Percentiles rank a stretch among this genome's conserved stretches.
Evolutionary conservation across 192 early-diverging fungal species (phyloP).

Genomic region (Linnemannia zychae): DNA sequence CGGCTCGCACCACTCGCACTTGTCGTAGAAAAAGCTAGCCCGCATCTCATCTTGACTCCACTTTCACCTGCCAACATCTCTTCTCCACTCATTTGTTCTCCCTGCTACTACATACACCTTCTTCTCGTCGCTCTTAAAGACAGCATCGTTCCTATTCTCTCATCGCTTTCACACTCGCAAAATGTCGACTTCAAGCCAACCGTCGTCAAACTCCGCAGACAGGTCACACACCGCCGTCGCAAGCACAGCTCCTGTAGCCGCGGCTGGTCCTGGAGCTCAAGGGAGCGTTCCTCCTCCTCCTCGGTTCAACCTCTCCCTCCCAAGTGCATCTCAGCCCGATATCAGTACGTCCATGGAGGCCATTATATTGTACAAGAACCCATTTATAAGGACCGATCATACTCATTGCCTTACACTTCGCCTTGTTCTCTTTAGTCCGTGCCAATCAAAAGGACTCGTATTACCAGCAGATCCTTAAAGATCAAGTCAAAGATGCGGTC

Average conservation of each 20-base stretch:
- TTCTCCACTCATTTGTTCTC: neutral
- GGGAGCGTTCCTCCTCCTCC: conserved; percentile 20
- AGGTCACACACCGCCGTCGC: conserved; percentile 30
- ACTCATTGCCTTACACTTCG: neutral
- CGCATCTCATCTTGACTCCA: neutral
- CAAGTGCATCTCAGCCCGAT: conserved; percentile 83
- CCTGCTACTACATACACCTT: neutral
- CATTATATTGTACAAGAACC: neutral
- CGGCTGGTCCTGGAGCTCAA: conserved; percentile 2
- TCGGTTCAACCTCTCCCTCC: conserved; percentile 64
- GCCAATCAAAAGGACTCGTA: conserved; percentile 92
- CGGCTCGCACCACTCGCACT: neutral
- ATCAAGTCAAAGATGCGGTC: conserved; percentile 72
- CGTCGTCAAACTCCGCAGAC: conserved; percentile 54
- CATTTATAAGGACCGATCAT: neutral
- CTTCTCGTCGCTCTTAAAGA: neutral
- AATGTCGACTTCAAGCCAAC: neutral
- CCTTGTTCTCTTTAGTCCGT: conserved; percentile 69
- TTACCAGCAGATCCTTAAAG: conserved; percentile 78
- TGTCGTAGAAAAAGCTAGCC: neutral
- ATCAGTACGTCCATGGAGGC: conserved; percentile 63
- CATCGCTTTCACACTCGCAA: neutral
- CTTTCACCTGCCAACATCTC: neutral
- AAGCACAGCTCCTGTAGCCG: neutral
- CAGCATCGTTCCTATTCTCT: neutral